Evolutionary conservation across 1,139 yeast genomes (phyloP).

Genomic region (Yamadazyma siamensis): DNA sequence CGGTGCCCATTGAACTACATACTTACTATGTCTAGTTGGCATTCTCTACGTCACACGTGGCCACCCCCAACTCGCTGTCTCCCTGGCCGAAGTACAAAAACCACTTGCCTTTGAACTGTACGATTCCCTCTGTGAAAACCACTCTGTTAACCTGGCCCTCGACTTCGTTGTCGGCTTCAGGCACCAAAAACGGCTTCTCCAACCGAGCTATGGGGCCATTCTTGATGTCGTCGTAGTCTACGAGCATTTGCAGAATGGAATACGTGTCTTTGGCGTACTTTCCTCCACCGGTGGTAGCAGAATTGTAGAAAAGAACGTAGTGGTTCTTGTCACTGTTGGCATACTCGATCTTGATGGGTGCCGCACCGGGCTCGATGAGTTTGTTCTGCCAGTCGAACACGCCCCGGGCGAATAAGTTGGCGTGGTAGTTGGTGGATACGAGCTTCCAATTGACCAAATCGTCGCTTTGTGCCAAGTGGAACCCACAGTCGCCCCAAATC

Average conservation of each 20-base stretch:
- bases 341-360: slow-evolving; percentile 36
- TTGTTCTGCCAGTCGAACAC: slow-evolving; percentile 32
- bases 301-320: slow-evolving; percentile 40
- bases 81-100: slow-evolving; percentile 44
- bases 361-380: slow-evolving; percentile 44
- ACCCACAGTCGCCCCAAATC: slow-evolving; percentile 45
- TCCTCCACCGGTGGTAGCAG: slow-evolving; percentile 38
- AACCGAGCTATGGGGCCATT: slow-evolving; percentile 38
- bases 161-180: slow-evolving; percentile 35
- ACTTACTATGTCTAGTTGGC: no score
- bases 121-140: slow-evolving; percentile 45
- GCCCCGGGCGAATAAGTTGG: slow-evolving; percentile 28
- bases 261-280: slow-evolving; percentile 30
- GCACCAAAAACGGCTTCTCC: slow-evolving; percentile 35
- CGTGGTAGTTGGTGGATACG: slow-evolving; percentile 18
- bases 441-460: slow-evolving; percentile 38
- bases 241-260: slow-evolving; percentile 39
- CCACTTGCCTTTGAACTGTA: slow-evolving; percentile 44
- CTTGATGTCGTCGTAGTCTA: slow-evolving; percentile 36
- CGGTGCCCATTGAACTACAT: no score
- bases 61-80: slow-evolving; percentile 44
- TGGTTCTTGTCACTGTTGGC: slow-evolving; percentile 28
- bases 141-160: slow-evolving; percentile 43
- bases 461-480: slow-evolving; percentile 35
- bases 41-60: slow-evolving; percentile 26